Evolutionary conservation across 1,139 yeast species (phyloP), one percentile per base, ranked within the genome.

Genomic region (Saccharomyces hybrid): DNA sequence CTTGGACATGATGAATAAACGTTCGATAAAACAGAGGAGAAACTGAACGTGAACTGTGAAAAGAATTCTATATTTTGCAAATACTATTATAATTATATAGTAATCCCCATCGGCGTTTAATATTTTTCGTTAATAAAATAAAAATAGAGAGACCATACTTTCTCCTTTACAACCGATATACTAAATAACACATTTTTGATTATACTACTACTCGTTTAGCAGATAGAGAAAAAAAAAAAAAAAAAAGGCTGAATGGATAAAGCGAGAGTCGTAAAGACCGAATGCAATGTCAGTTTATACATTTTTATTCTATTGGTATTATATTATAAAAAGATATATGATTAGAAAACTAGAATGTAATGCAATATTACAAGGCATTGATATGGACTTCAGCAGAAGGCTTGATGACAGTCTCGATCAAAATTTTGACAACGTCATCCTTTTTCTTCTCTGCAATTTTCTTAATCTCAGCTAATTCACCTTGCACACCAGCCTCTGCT

Each of bases 371-470:
- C 50, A 53, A 53, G 59, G 95, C 95, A 71, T 90, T 90, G 70
- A 83, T 75, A 73, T 89, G 97, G 68, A 88, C 77, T 70, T 83
- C 88, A 51, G 96, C 93, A 54, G 80, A 81, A 63, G 97, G 95
- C 59, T 81, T 76, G 59, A 82, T 80, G 58, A 91, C 88, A 44
- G 97, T 89, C 50, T 84, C 88, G 52, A 90, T 82, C 68, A 93
- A 80, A 69, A 86, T 75, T 69, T 86, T 81, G 58, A 88, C 83
- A 52, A 93, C 97, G 30, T 76, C 78, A 14, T 70, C 69, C 72
- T 86, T 82, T 75, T 88, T 87, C 52, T 77, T 77, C 26, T 78
- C 73, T 50, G 86, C 89, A 57, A 82, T 78, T 63, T 79, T 75
- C 71, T 81, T 79, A 69, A 91, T 86, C 28, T 77, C 77, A 53